A percentile compares a stretch with the other conserved stretches of the same genome.
phyloP scores from a whole-genome alignment of 2,329 filamentous ascomycete genomes.

The Penicillium digitatum region DNA sequence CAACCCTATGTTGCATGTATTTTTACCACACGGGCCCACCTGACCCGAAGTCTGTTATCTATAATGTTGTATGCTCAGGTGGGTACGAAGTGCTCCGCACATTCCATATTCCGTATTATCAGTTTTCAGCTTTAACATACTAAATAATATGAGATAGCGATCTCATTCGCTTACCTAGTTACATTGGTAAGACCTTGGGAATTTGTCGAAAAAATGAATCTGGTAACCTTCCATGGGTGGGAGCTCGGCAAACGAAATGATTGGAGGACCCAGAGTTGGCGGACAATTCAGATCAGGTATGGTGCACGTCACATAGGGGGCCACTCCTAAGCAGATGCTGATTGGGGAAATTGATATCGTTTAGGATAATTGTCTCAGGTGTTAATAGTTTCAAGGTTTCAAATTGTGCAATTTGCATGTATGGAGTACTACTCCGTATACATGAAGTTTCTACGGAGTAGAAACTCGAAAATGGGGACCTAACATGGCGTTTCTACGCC shows the following conservation, averaged over 20 bases:
- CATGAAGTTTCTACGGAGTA: conserved; percentile 3
- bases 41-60: neutral
- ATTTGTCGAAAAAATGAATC: neutral
- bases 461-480: conserved; percentile 4
- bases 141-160: neutral
- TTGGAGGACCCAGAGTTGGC: conserved; percentile 1
- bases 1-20: neutral
- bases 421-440: neutral
- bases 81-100: neutral
- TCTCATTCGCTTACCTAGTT: neutral
- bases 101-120: neutral
- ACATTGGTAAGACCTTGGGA: neutral
- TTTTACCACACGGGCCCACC: neutral
- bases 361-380: neutral
- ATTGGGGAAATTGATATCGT: neutral
- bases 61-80: neutral
- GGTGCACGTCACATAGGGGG: neutral
- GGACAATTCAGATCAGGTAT: neutral
- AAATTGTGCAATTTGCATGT: neutral
- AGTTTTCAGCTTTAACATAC: neutral
- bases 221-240: neutral
- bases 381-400: neutral
- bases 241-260: neutral
- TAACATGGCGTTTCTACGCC: conserved; percentile 3
- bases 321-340: neutral